phyloP scores from a whole-genome alignment of 148 eudicot genomes.

The Diospyros lotus region DNA sequence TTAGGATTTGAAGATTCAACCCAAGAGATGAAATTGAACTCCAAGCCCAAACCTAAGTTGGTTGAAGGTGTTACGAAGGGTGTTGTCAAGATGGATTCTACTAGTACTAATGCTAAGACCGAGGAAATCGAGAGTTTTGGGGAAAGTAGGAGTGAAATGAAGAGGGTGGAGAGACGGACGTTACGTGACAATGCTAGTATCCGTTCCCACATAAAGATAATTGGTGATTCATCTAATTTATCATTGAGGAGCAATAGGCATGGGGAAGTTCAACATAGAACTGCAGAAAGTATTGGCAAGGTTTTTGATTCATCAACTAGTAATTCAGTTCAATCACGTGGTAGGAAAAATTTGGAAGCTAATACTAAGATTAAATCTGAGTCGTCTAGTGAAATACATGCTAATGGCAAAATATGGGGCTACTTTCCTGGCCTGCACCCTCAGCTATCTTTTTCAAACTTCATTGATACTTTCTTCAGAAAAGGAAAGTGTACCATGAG shows the following conservation, averaged over 20 bases:
- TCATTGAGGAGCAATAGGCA: background rate
- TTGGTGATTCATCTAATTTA: constrained; percentile 6
- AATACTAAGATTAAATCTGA: constrained; percentile 23
- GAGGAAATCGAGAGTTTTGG: constrained; percentile 13
- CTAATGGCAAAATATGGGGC: constrained; percentile 83
- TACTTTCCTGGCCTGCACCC: constrained; percentile 73
- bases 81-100: constrained; percentile 6
- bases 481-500: constrained; percentile 71
- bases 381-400: constrained; percentile 38
- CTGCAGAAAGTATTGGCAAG: constrained; percentile 8
- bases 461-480: constrained; percentile 74
- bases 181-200: constrained; percentile 31
- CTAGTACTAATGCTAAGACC: constrained; percentile 3
- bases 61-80: constrained; percentile 10
- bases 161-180: constrained; percentile 35
- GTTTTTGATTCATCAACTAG: constrained; percentile 7
- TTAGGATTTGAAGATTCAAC: constrained; percentile 23
- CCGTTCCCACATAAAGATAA: constrained; percentile 7
- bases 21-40: background rate
- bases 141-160: constrained; percentile 22
- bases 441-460: constrained; percentile 63
- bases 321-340: constrained; percentile 15
- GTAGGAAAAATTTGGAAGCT: constrained; percentile 18
- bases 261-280: constrained; percentile 14
- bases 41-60: background rate